Conservation (phyloP, 2,329 filamentous ascomycete species). For the Macrophomina pseudophaseolina region DNA sequence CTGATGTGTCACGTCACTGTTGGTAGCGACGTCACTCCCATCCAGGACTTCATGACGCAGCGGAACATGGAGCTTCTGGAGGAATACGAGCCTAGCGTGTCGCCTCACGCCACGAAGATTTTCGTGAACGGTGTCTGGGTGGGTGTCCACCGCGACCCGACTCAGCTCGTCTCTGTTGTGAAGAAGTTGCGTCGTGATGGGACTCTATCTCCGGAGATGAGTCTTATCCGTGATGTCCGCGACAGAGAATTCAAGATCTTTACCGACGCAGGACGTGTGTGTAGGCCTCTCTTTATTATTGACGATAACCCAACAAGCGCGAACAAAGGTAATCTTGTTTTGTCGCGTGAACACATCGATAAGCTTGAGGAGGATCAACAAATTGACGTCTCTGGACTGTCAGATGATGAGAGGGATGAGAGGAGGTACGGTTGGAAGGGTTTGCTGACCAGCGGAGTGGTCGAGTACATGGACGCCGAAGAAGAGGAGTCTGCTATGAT, state of each 20-base stretch:
- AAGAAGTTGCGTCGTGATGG: constrained; percentile 78
- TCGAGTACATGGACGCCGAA: constrained; percentile 96
- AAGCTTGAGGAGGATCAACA: constrained; percentile 76
- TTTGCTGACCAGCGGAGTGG: constrained; percentile 79
- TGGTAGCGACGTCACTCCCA: constrained; percentile 85
- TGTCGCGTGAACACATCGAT: constrained; percentile 83
- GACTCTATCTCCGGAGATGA: constrained; percentile 89
- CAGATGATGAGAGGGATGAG: constrained; percentile 62
- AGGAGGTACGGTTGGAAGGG: constrained; percentile 86
- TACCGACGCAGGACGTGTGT: constrained; percentile 93
- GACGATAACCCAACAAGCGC: constrained; percentile 79
- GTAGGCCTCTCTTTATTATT: constrained; percentile 90
- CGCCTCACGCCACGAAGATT: constrained; percentile 93
- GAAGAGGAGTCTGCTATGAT: constrained; percentile 99
- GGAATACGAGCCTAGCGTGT: constrained; percentile 72
- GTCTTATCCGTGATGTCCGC: constrained; percentile 92
- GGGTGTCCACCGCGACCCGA: constrained; percentile 88
- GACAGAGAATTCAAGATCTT: constrained; percentile 99
- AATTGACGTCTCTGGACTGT: constrained; percentile 62
- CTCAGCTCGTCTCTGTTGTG: constrained; percentile 80
- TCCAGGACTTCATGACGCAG: constrained; percentile 94
- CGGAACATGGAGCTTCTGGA: constrained; percentile 96
- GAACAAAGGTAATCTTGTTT: constrained; percentile 76
- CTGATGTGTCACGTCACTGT: constrained; percentile 99
- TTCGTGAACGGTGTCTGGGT: constrained; percentile 99